Conservation (phyloP, 2,329 filamentous ascomycete species). For the Seiridium cupressi region DNA sequence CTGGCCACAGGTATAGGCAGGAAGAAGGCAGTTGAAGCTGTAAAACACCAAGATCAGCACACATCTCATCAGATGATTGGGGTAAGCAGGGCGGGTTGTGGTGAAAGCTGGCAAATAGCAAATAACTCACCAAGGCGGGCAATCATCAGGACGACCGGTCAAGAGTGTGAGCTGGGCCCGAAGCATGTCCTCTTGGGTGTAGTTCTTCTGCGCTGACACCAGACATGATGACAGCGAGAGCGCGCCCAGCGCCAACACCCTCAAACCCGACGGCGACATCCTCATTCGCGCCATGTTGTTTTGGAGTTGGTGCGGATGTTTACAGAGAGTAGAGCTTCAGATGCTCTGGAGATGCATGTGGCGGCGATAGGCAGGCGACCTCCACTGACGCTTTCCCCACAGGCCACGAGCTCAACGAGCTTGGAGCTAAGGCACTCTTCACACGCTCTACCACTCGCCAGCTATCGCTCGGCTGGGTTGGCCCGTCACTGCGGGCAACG, state of each 20-base stretch:
- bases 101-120: not conserved
- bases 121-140: constrained; percentile 68
- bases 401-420: constrained; percentile 5
- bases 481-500: constrained; percentile 7
- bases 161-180: constrained; percentile 68
- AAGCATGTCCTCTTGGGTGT: constrained; percentile 59
- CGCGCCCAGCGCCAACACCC: constrained; percentile 19
- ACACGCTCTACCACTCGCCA: not conserved
- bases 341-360: not conserved
- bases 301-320: not conserved
- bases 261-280: constrained; percentile 22
- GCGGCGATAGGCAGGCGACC: constrained; percentile 1
- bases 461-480: not conserved
- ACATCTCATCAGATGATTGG: constrained; percentile 12
- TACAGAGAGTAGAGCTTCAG: not conserved
- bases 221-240: constrained; percentile 21
- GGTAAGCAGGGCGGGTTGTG: not conserved
- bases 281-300: constrained; percentile 10
- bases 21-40: constrained; percentile 97
- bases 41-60: constrained; percentile 24
- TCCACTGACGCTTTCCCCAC: not conserved
- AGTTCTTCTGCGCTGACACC: constrained; percentile 46
- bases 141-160: constrained; percentile 71
- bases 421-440: not conserved
- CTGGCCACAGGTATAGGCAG: constrained; percentile 87